Base-by-base conservation (phyloP, 371 early-diverging fungal genomes). In the Rhizopus delemar region DNA sequence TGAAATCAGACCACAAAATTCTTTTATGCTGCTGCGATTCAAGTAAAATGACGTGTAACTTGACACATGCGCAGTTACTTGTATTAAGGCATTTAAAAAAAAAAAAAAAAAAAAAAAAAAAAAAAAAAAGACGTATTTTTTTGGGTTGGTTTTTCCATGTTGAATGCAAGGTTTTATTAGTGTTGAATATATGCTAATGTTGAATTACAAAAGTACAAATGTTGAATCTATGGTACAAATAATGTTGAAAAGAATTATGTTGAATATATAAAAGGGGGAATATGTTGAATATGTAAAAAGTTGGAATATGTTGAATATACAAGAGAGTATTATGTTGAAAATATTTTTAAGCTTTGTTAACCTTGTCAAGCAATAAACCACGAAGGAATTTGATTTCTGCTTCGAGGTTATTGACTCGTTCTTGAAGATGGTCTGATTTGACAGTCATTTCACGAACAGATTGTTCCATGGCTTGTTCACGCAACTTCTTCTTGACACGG, bases 341-440 rank as follows among this genome's bases (percentile, higher is more conserved):
- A 22, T 45, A 22, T 46, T 61, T 41, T 59, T 46, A 28, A 13
- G 34, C 33, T 85, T 48, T 63, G 39, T 41, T 55, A 22, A 46
- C 84, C 72, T 88, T 90, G 60, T 95, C 93, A 0, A 90, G 83
- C 34, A 96, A 77, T 31, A 95, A 77, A 31, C 86, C 84, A 53
- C 94, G 82, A 53, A 97, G 78, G 92, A 93, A 94, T 57, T 87
- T 90, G 66, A 91, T 86, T 72, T 97, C 95, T 70, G 86, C 83
- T 66, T 93, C 94, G 36, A 95, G 84, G 60, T 93, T 92, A 34
- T 81, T 75, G 22, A 89, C 85, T 22, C 87, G 76, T 41, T 67
- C 69, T 68, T 94, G 93, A 46, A 95, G 78, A 8, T 71, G 59
- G 31, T 89, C 87, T 6, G 87, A 86, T 70, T 87, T 90, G 8